Evolutionary conservation across 2,329 filamentous ascomycete genomes (phyloP).

Genomic region (Sporothrix brunneoviolacea): DNA sequence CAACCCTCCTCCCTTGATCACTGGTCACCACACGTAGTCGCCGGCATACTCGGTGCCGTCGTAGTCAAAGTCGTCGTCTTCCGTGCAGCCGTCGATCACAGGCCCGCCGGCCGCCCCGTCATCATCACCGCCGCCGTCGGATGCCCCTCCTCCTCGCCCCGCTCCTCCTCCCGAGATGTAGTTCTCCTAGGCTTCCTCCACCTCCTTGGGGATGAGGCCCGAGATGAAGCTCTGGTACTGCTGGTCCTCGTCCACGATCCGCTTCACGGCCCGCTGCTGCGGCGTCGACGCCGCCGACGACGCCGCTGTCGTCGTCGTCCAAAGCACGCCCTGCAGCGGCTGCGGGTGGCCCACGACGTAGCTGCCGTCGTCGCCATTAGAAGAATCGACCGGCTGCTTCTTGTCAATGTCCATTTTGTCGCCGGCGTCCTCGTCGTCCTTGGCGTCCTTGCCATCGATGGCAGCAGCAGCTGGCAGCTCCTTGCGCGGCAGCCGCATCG

Average conservation of each 20-base stretch:
- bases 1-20: no score
- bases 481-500: conserved; percentile 55
- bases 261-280: conserved; percentile 17
- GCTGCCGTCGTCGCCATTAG: not conserved
- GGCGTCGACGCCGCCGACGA: conserved; percentile 1
- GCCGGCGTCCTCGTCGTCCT: not conserved
- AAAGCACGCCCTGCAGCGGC: conserved; percentile 18
- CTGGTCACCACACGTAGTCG: conserved; percentile 7
- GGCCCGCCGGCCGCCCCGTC: no score
- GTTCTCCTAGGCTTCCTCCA: conserved; percentile 17
- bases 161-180: no score
- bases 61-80: not conserved
- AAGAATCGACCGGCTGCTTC: conserved; percentile 17
- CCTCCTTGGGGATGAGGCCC: conserved; percentile 29
- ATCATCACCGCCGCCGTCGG: no score
- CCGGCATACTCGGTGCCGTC: conserved; percentile 4
- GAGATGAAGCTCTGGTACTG: conserved; percentile 41
- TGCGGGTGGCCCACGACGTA: conserved; percentile 12
- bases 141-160: no score
- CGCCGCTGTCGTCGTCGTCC: conserved; percentile 15
- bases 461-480: conserved; percentile 16
- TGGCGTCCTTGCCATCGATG: not conserved
- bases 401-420: conserved; percentile 23
- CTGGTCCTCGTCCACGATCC: conserved; percentile 34
- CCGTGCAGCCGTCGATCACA: not conserved